Evolutionary conservation across 108 stramenopile genomes (phyloP), one percentile per base, ranked within the genome.

Genomic region (Schizochytrium sp.): DNA sequence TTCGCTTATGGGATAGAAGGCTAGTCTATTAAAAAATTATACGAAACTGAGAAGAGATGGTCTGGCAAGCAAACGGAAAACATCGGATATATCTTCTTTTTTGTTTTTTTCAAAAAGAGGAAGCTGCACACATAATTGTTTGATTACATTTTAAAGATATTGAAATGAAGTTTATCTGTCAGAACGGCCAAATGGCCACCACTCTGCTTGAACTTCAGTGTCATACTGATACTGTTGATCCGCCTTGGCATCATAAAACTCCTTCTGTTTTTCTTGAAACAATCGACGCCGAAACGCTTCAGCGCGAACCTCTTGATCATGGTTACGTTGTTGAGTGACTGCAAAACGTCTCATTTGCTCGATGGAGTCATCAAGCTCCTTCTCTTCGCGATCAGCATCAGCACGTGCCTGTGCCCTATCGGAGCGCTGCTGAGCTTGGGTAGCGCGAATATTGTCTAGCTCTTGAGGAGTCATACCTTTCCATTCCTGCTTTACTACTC

Each of bases 101-200:
- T 0, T 28, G 28, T 28, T 28, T 28, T 28, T 28, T 28, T 28
- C 28, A 28, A 28, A 28, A 28, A 28, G 28, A 28, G 28, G 28
- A 28, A 28, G 28, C 28, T 28, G 28, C 28, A 28, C 28, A 28
- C 28, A 28, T 28, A 28, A 28, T 28, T 28, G 28, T 28, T 28
- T 28, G 28, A 28, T 28, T 28, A 28, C 28, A 28, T 28, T 28
- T 28, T 28, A 28, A 28, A 28, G 28, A 28, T 28, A 28, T 28
- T 28, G 28, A 28, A 58, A 10, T 15, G 10, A 17, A 5, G 72
- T 42, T 83, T 42, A 83, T 49, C 76, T 49, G 76, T 83, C 76
- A 28, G 76, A 55, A 83, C 50, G 50, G 13, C 76, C 76, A 40
- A 83, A 83, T 13, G 76, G 76, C 76, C 76, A 83, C 76, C 76